Evolutionary conservation across 2,329 filamentous ascomycete species (phyloP), one percentile per base, ranked within the genome.

Genomic region (Reticulascus tulasneorum): DNA sequence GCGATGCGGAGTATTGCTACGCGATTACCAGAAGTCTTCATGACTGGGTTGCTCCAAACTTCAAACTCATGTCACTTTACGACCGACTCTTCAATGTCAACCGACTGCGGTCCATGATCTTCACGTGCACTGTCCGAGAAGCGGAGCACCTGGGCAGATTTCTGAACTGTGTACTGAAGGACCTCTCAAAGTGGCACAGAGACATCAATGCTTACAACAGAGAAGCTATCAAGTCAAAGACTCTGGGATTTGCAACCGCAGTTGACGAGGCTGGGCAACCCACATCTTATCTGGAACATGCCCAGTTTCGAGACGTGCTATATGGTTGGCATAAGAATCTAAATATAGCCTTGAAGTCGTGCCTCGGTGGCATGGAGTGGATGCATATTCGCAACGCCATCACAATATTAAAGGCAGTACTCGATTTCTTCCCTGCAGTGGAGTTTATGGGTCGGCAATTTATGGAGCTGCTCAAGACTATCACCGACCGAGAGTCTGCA

Each of bases 351-450:
- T 68, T 98, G 36, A 90, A 89, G 56, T 75, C 76, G 23, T 96
- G 91, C 56, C 72, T 98, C 29, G 79, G 79, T 13, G 83, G 84
- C 19, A 81, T 78, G 21, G 91, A 97, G 61, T 98, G 93, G 77
- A 96, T 96, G 84, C 90, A 96, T 59, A 94, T 97, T 55, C 82
- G 91, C 37, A 98, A 98, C 56, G 88, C 89, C 28, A 94, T 97
- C 48, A 93, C 85, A 39, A 74, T 97, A 5, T 71, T 98, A 40
- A 94, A 93, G 56, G 75, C 79, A 9, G 73, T 95, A 30, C 76
- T 87, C 17, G 80, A 88, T 33, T 75, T 81, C 51, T 98, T 95
- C 71, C 94, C 93, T 5, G 84, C 82, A 12, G 79, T 97, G 39
- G 88, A 94, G 53, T 93, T 88, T 59, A 91, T 94, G 73, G 93